Conservation (phyloP, 108 stramenopile species). For the Cyclotella cryptica region DNA sequence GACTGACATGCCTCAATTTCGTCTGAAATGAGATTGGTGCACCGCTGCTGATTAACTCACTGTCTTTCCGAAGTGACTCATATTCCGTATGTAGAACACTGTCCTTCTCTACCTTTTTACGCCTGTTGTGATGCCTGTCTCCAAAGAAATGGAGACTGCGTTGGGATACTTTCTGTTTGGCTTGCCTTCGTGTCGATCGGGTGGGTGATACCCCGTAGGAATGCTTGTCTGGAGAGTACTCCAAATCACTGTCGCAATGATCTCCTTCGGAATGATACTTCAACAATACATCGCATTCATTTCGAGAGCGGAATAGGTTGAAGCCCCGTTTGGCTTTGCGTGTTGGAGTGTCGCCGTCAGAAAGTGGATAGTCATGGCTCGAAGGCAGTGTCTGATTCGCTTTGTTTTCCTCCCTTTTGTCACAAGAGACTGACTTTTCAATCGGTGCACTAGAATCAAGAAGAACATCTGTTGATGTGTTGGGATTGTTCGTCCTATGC, state of each 20-base stretch:
- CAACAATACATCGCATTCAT: not conserved
- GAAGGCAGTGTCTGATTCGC: not conserved
- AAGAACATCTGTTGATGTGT: too few relatives aligned
- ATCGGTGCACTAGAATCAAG: too few relatives aligned
- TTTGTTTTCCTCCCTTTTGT: too few relatives aligned
- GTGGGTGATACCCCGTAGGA: too few relatives aligned
- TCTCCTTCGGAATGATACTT: slow-evolving; percentile 37
- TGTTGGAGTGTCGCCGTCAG: slow-evolving; percentile 21
- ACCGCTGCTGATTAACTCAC: not conserved
- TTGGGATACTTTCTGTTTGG: not conserved
- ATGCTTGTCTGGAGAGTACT: slow-evolving; percentile 4
- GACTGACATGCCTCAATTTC: not conserved
- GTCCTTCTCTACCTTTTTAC: not conserved
- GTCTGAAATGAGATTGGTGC: not conserved
- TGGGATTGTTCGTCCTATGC: too few relatives aligned
- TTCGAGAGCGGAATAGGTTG: not conserved
- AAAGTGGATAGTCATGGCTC: slow-evolving; percentile 1
- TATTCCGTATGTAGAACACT: not conserved
- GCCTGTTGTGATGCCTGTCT: not conserved
- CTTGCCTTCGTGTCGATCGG: not conserved
- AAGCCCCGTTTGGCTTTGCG: not conserved
- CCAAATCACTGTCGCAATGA: slow-evolving; percentile 26
- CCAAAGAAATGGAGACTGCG: not conserved
- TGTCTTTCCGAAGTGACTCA: slow-evolving; percentile 1
- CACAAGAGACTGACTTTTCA: too few relatives aligned